Evolutionary conservation across 1,284 basidiomycete genomes (phyloP).

Genomic region (Ganoderma resinaceum): DNA sequence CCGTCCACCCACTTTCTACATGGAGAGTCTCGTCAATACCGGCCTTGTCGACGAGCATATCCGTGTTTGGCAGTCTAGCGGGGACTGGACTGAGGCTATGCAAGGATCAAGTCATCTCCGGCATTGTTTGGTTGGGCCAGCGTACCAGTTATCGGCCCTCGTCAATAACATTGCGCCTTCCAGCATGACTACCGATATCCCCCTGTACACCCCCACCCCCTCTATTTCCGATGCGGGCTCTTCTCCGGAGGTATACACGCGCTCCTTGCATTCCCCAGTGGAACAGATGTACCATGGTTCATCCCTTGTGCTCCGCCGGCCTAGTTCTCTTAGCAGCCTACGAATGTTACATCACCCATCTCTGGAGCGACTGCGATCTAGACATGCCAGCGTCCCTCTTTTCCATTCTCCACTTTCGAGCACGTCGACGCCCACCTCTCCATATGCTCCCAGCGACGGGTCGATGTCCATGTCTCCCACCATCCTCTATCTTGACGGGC

Average conservation of each 20-base stretch:
- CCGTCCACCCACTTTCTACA: constrained; percentile 70
- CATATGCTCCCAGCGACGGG: constrained; percentile 17
- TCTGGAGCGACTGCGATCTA: constrained; percentile 25
- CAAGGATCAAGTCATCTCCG: constrained; percentile 72
- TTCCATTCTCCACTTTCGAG: constrained; percentile 28
- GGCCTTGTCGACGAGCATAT: constrained; percentile 41
- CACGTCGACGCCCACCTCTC: constrained; percentile 27
- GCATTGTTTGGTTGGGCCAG: constrained; percentile 72
- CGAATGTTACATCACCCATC: constrained; percentile 31
- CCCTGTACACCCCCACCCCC: constrained; percentile 39
- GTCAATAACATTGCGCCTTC: constrained; percentile 56
- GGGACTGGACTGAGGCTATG: constrained; percentile 80
- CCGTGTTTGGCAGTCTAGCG: constrained; percentile 68
- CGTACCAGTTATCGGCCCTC: constrained; percentile 64
- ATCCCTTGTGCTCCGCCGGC: constrained; percentile 20
- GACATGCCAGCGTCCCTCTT: constrained; percentile 25
- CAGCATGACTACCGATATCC: constrained; percentile 46
- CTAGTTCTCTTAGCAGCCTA: constrained; percentile 28
- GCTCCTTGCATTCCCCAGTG: constrained; percentile 21
- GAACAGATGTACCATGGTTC: constrained; percentile 21
- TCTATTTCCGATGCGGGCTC: constrained; percentile 29
- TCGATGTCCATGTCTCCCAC: constrained; percentile 17
- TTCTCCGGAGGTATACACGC: constrained; percentile 27
- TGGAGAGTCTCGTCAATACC: constrained; percentile 53
- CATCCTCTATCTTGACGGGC: constrained; percentile 13